These are phyloP conservation scores for Xylaria sp. DNA, from an alignment of 2,329 filamentous ascomycete species.

Conservation along the genomic window DNA sequence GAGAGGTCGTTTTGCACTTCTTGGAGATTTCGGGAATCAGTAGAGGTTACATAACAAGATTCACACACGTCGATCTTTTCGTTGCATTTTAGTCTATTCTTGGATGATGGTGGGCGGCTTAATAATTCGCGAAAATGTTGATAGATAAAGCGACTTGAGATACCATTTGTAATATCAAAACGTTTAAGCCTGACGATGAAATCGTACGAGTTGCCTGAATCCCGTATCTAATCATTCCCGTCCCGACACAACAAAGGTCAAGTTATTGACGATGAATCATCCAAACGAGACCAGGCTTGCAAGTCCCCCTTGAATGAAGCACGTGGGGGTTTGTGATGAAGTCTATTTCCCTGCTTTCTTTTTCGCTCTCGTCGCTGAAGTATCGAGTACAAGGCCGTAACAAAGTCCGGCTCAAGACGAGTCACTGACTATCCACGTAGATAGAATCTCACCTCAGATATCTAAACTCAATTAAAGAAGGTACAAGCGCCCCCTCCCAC, in stretches of 20 bases:
- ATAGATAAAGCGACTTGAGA: conserved; percentile 14
- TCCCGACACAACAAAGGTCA: not conserved
- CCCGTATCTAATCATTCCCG: not conserved
- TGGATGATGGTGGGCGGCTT: not conserved
- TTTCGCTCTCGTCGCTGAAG: conserved; percentile 4
- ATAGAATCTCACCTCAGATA: conserved; percentile 31
- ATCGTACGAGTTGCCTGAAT: conserved; percentile 7
- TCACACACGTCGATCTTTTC: not conserved
- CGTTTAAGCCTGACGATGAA: not conserved
- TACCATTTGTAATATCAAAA: conserved; percentile 24
- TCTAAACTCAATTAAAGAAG: conserved; percentile 27
- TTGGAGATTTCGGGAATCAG: conserved; percentile 66
- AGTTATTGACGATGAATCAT: not conserved
- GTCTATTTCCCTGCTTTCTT: not conserved
- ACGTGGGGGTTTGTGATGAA: conserved; percentile 25
- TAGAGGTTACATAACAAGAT: conserved; percentile 62
- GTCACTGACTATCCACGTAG: not conserved
- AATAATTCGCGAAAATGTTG: not conserved
- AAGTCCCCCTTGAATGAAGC: conserved; percentile 3
- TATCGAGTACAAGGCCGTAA: conserved; percentile 30
- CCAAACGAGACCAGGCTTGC: conserved; percentile 2
- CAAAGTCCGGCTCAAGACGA: conserved; percentile 11
- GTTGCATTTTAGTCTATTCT: not conserved
- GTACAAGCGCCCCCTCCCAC: conserved; percentile 31
- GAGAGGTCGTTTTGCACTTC: conserved; percentile 66